phyloP scores from a whole-genome alignment of 1,284 basidiomycete genomes.

The Flammula alnicola region DNA sequence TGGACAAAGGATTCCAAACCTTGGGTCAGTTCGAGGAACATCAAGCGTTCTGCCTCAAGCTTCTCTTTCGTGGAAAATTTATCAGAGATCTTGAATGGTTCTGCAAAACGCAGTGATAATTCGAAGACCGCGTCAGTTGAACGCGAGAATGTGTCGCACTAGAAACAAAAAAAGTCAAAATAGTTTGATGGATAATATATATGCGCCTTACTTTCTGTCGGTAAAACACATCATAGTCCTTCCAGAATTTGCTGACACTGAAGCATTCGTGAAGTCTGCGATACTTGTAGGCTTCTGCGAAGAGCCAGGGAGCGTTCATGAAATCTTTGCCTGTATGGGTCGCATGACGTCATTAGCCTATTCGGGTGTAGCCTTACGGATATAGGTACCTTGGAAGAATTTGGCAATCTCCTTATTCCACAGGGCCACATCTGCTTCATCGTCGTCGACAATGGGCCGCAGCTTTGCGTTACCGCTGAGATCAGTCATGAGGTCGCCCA shows the following conservation, averaged over 20 bases:
- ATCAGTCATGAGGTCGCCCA: conserved; percentile 84
- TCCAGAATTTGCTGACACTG: conserved; percentile 91
- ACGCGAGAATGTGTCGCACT: conserved; percentile 96
- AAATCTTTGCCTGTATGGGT: conserved; percentile 77
- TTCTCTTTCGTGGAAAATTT: conserved; percentile 61
- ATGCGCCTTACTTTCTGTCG: conserved; percentile 72
- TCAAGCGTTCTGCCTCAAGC: conserved; percentile 80
- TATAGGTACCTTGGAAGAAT: conserved; percentile 79
- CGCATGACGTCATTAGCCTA: conserved; percentile 8
- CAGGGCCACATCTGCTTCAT: conserved; percentile 91
- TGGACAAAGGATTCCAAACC: conserved; percentile 39
- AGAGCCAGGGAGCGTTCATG: conserved; percentile 95
- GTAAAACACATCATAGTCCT: conserved; percentile 90
- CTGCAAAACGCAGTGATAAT: conserved; percentile 90
- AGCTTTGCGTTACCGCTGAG: conserved; percentile 81
- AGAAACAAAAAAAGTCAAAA: conserved; percentile 16
- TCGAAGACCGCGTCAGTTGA: conserved; percentile 95
- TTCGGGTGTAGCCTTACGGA: conserved; percentile 4
- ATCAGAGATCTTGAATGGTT: conserved; percentile 75
- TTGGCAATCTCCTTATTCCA: conserved; percentile 98
- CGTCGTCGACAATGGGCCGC: conserved; percentile 89
- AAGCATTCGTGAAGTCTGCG: conserved; percentile 96
- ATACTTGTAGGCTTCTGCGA: conserved; percentile 98
- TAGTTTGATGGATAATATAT: conserved; percentile 1
- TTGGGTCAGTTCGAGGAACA: conserved; percentile 96